phyloP scores from a whole-genome alignment of 495 filamentous ascomycete species.

The Penicillium roqueforti region DNA sequence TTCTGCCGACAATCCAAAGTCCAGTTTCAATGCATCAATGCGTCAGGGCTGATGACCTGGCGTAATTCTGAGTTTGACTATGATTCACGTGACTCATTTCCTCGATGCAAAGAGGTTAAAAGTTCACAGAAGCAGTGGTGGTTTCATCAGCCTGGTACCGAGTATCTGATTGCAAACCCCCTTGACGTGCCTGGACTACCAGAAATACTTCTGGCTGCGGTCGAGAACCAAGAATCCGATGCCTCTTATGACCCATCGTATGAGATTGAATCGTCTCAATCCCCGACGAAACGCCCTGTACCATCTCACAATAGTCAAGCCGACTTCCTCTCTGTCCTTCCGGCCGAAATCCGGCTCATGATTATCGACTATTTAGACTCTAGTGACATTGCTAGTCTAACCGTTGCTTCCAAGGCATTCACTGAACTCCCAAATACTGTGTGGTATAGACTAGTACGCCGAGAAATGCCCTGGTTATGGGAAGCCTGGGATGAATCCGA shows the following conservation, averaged over 20 bases:
- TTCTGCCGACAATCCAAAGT: constrained; percentile 22
- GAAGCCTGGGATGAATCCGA: constrained; percentile 22
- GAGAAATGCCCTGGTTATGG: constrained; percentile 35
- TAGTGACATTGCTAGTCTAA: constrained; percentile 19
- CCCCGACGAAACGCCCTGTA: background rate
- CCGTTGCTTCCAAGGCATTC: constrained; percentile 19
- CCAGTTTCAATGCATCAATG: constrained; percentile 16
- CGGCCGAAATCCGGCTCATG: constrained; percentile 20
- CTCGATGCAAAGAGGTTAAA: constrained; percentile 10
- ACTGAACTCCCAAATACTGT: constrained; percentile 22
- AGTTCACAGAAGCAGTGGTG: constrained; percentile 15
- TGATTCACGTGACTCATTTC: constrained; percentile 6
- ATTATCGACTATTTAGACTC: constrained; percentile 18
- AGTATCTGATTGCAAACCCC: constrained; percentile 30
- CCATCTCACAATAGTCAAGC: background rate
- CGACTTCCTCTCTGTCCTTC: constrained; percentile 20
- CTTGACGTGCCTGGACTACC: constrained; percentile 19
- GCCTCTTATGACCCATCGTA: background rate
- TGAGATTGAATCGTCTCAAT: background rate
- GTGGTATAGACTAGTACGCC: constrained; percentile 21
- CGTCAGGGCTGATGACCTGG: constrained; percentile 22
- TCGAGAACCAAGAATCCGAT: background rate
- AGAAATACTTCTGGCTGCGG: constrained; percentile 6
- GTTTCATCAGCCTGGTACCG: constrained; percentile 16
- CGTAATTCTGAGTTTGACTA: constrained; percentile 15